A percentile compares a stretch with the other conserved stretches of the same genome.
phyloP scores from a whole-genome alignment of 1,284 basidiomycete species.

The Rhodotorula sp. region DNA sequence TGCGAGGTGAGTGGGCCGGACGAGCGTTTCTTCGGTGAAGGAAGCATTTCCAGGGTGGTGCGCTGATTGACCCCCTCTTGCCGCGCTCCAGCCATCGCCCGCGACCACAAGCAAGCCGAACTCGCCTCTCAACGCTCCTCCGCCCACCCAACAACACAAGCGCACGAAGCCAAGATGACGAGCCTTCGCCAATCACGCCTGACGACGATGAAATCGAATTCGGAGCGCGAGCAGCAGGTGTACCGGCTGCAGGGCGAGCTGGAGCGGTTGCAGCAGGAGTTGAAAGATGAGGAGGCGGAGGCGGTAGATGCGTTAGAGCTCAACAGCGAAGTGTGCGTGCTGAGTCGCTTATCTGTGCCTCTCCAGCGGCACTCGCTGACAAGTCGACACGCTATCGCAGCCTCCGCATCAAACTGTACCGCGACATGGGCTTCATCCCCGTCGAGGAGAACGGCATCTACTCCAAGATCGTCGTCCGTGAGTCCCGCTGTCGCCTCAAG shows the following conservation, averaged over 20 bases:
- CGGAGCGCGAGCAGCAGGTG: conserved; percentile 36
- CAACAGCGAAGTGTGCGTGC: conserved; percentile 35
- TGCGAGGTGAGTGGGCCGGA: conserved; percentile 18
- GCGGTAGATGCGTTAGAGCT: conserved; percentile 26
- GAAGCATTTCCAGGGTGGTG: no score
- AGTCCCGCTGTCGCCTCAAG: not conserved
- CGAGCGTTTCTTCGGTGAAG: no score
- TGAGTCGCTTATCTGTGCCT: not conserved
- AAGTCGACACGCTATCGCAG: not conserved
- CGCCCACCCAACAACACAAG: conserved; percentile 9
- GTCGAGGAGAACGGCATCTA: conserved; percentile 30
- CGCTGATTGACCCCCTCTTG: not conserved
- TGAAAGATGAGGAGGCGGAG: conserved; percentile 36
- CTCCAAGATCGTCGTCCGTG: conserved; percentile 36
- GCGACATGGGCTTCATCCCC: conserved; percentile 38
- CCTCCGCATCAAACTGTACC: conserved; percentile 34
- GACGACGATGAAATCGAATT: conserved; percentile 27
- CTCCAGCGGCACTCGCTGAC: not conserved
- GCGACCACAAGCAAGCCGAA: conserved; percentile 25
- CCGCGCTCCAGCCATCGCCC: conserved; percentile 18
- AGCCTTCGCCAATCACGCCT: conserved; percentile 23
- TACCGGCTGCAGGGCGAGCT: conserved; percentile 30
- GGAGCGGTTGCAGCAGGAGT: conserved; percentile 31
- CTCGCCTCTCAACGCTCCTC: conserved; percentile 23
- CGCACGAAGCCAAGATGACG: conserved; percentile 31